Percentiles rank a stretch among this genome's conserved stretches.
phyloP scores from a whole-genome alignment of 2,329 filamentous ascomycete species.

The Cryphonectria naterciae region DNA sequence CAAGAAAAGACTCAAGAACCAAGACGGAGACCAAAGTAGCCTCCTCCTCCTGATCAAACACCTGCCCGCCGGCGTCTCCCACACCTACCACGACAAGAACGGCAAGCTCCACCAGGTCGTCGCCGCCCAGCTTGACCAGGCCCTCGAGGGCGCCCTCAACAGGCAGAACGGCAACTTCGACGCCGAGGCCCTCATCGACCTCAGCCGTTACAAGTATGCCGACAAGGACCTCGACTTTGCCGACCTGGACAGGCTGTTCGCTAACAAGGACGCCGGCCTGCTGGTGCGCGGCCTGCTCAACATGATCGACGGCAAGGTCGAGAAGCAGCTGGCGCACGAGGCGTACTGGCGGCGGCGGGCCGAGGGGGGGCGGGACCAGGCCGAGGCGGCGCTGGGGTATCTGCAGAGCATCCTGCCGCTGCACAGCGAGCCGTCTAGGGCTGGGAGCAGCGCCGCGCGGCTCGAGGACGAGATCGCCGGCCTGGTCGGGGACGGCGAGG shows the following conservation, averaged over 20 bases:
- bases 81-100: background rate
- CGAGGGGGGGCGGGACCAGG: background rate
- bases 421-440: background rate
- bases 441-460: too few relatives aligned
- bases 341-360: background rate
- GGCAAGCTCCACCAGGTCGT: background rate
- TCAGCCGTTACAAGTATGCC: background rate
- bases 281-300: background rate
- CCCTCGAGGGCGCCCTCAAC: background rate
- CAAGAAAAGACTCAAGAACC: background rate
- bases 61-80: background rate
- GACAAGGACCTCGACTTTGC: constrained; percentile 1
- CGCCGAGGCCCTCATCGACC: background rate
- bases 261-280: background rate
- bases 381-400: background rate
- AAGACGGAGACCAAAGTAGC: background rate
- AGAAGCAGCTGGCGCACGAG: background rate
- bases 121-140: background rate
- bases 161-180: background rate
- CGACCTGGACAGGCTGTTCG: background rate
- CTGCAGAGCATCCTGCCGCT: background rate
- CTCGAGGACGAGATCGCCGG: background rate
- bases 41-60: background rate
- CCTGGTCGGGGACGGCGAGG: background rate
- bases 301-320: background rate